Base-by-base conservation (phyloP, 129 eudicot genomes). In the Flaveria trinervia region DNA sequence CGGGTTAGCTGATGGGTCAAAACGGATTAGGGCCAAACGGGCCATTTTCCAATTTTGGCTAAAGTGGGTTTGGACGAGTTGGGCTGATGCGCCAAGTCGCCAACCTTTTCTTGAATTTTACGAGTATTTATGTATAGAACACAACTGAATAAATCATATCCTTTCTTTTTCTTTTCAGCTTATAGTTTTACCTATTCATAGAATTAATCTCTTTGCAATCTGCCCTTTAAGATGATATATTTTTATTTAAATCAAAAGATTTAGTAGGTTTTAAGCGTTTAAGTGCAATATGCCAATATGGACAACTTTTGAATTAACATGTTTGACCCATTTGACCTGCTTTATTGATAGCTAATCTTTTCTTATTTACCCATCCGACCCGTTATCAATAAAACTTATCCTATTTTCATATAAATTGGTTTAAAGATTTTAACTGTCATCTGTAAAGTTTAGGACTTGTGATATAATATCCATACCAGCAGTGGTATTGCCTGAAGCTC, bases 401-500 rank as follows among this genome's bases (percentile, higher is more conserved):
- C 70, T 0, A n/a, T 36, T 43, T 36, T 67, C 67, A 67, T 36
- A 10, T 25, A 17, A 6, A 3, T 36, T 2, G 7, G 30, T 30
- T 16, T 7, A 65, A 65, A n/a, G 0, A 15, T 11, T 9, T 36
- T 5, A 36, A 17, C 5, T 67, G 15, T 22, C 15, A 17, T 68
- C 50, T 68, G 16, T 44, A 18, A 41, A 41, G 50, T 41, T 68
- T 44, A 44, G n/a, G 9, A 41, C 9, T 68, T 68, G 65, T 49
- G 33, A 55, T 28, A 26, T 48, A 26, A 70, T 51, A 62, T 60
- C 36, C 77, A 8, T 88, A 83, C 93, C 94, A 9, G 50, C 68
- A 36, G 92, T 82, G 11, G 73, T 23, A 41, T 89, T 85, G 48
- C 96, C 89, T 15, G 84, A 66, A 28, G 66, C 71, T 70, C 97